Evolutionary conservation across 2,329 filamentous ascomycete genomes (phyloP).

Genomic region (Cryphonectria parasitica): DNA sequence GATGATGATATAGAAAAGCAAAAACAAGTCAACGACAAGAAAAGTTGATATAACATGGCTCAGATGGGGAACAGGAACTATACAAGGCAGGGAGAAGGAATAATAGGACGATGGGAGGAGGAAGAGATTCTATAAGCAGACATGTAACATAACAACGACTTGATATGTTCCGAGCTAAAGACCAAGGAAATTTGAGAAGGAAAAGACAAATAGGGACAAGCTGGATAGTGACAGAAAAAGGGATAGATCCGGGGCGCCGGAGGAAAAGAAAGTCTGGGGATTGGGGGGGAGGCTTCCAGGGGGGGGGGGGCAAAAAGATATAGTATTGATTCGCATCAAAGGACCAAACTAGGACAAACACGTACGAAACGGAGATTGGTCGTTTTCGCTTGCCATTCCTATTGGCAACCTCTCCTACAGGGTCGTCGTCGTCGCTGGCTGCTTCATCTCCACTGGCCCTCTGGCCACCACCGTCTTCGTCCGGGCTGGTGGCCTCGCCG

Average conservation of each 20-base stretch:
- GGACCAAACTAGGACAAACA: slow-evolving; percentile 30
- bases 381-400: slow-evolving; percentile 62
- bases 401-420: slow-evolving; percentile 46
- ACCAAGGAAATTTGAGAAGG: slow-evolving; percentile 12
- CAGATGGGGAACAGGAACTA: slow-evolving; percentile 3
- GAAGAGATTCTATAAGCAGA: slow-evolving; percentile 19
- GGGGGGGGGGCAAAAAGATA: slow-evolving; percentile 27
- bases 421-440: slow-evolving; percentile 53
- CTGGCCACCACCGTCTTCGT: slow-evolving; percentile 24
- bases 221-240: slow-evolving; percentile 16
- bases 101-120: slow-evolving; percentile 10
- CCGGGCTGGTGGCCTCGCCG: slow-evolving; percentile 14
- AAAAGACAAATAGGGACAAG: slow-evolving; percentile 10
- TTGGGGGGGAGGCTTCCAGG: not conserved
- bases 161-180: not conserved
- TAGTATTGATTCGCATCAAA: slow-evolving; percentile 14
- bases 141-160: not conserved
- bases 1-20: slow-evolving; percentile 10
- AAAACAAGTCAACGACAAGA: not conserved
- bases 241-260: slow-evolving; percentile 8
- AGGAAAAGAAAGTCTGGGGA: slow-evolving; percentile 6
- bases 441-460: slow-evolving; percentile 38
- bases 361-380: slow-evolving; percentile 64
- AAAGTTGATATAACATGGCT: slow-evolving; percentile 17
- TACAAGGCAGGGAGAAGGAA: slow-evolving; percentile 1